These are phyloP conservation scores for Verticillium alfalfae DNA, from an alignment of 2,329 filamentous ascomycete species.

Conservation along the genomic window DNA sequence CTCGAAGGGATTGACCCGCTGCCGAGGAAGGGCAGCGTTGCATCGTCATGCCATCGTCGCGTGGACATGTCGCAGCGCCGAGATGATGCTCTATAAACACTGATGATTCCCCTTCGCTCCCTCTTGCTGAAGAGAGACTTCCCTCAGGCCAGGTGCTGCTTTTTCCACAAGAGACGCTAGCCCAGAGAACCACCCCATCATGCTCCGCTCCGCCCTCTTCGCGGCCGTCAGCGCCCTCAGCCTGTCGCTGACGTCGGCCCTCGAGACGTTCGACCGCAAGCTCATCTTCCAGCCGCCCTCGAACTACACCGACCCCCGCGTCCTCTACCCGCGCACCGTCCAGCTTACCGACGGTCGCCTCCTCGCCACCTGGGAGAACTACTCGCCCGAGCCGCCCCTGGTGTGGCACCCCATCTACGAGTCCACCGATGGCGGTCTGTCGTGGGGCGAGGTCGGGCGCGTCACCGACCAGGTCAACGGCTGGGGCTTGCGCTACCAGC, in stretches of 20 bases:
- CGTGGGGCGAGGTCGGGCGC: constrained; percentile 58
- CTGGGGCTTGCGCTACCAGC: constrained; percentile 65
- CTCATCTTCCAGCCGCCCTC: constrained; percentile 35
- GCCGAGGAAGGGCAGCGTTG: not conserved
- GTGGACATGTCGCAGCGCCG: not conserved
- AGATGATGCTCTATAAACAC: not conserved
- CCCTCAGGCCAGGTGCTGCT: not conserved
- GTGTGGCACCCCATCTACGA: constrained; percentile 50
- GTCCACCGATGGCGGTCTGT: constrained; percentile 47
- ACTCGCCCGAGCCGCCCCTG: constrained; percentile 47
- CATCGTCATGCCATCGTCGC: not conserved
- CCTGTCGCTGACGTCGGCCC: constrained; percentile 6
- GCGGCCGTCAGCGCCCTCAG: constrained; percentile 4
- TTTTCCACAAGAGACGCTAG: not conserved
- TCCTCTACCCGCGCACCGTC: constrained; percentile 37
- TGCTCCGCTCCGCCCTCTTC: constrained; percentile 9
- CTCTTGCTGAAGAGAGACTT: not conserved
- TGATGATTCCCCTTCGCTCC: not conserved
- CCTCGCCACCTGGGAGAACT: constrained; percentile 51
- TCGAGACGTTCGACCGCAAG: constrained; percentile 16
- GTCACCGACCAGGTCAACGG: constrained; percentile 60
- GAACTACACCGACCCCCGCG: constrained; percentile 36
- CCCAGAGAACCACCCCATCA: constrained; percentile 1
- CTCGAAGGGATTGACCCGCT: not conserved
- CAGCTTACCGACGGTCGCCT: constrained; percentile 23